Base-by-base conservation (phyloP, 2,329 filamentous ascomycete species). In the Trichoderma gracile region DNA sequence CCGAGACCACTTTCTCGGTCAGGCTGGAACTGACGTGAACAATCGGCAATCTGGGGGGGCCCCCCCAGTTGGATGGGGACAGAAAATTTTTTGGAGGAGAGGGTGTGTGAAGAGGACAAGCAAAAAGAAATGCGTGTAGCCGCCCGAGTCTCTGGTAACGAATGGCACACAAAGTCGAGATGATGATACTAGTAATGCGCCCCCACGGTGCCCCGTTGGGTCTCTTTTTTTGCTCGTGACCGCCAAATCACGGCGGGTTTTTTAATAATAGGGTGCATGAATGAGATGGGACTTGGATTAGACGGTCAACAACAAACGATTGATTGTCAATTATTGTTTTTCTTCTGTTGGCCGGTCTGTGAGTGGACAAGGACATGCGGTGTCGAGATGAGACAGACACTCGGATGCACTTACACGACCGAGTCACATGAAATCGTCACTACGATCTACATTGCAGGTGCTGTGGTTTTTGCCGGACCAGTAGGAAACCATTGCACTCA, bases 141-240 rank as follows among this genome's bases (percentile, higher is more conserved):
- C 58, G 58, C 58, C 58, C 58, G 58, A 54, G 49, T 15, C 38
- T 38, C 40, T 46, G 58, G 58, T 62, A 54, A 46, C 58, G 58
- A 19, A 25, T 30, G 38, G 40, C 30, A 30, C 27, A 27, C 17
- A 25, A 53, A 25, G 56, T 38, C 33, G 33, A 38, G 33, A 38
- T 38, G 33, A 9, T 30, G 7, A 30, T 30, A 3, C 9, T 30
- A 25, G 5, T 25, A 25, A 61, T 45, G 58, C 40, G 42, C 43
- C 58, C 49, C 58, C 58, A 45, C 33, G 33, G 47, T 33, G 33
- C 33, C 46, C 46, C 46, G 46, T 21, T 52, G 19, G 25, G 47
- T 10, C 2, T 12, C 14, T 38, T 38, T 38, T 38, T 38, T 38
- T 54, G 58, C 58, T 62, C 58, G 58, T 62, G 58, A 62, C 58